These are phyloP conservation scores for Calendula officinalis DNA, from an alignment of 129 eudicot species.

Conservation along the genomic window DNA sequence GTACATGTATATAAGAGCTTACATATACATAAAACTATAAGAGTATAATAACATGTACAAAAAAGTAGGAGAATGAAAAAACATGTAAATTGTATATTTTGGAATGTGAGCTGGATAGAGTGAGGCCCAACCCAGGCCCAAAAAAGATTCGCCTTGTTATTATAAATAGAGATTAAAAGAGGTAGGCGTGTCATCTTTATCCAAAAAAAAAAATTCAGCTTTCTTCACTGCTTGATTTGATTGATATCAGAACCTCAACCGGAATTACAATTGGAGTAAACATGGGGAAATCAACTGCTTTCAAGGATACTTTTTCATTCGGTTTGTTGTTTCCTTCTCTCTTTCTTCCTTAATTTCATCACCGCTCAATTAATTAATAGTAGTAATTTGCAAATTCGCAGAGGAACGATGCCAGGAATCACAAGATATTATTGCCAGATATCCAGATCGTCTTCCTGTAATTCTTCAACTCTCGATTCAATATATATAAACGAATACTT, in stretches of 20 bases:
- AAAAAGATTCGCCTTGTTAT: neutral
- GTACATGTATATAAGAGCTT: too few species aligned
- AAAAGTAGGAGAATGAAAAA: too few species aligned
- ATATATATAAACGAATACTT: too few species aligned
- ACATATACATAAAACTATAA: too few species aligned
- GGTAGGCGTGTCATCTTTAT: slow-evolving; percentile 24
- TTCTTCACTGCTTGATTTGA: neutral
- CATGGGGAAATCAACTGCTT: slow-evolving; percentile 62
- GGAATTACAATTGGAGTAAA: neutral
- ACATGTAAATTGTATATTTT: too few species aligned
- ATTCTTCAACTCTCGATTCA: neutral
- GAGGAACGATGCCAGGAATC: slow-evolving; percentile 79
- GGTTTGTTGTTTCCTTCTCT: slow-evolving; percentile 35
- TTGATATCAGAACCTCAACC: neutral
- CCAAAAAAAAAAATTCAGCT: too few species aligned
- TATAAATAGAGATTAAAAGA: neutral
- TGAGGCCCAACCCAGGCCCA: too few species aligned
- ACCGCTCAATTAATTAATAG: neutral
- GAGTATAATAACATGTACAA: too few species aligned
- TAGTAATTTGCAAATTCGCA: slow-evolving; percentile 31
- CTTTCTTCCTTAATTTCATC: neutral
- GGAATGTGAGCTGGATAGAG: too few species aligned
- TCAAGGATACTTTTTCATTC: slow-evolving; percentile 56
- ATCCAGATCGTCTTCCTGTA: slow-evolving; percentile 89
- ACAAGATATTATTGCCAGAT: slow-evolving; percentile 73